phyloP scores from a whole-genome alignment of 768 basidiomycete genomes.

The Daedaleopsis sinensis region DNA sequence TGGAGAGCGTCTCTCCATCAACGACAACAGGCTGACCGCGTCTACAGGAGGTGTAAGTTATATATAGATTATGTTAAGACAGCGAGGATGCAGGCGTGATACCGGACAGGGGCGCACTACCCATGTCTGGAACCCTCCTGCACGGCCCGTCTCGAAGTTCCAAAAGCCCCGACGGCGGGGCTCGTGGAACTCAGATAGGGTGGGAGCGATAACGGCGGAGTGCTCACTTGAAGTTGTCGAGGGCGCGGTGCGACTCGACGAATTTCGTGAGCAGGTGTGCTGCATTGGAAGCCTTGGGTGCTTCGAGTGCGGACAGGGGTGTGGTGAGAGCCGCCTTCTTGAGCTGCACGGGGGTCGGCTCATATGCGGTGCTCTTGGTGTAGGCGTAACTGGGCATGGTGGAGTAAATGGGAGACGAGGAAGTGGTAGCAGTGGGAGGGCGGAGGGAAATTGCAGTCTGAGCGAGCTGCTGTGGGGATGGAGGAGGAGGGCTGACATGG shows the following conservation, averaged over 20 bases:
- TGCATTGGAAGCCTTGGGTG: slow-evolving; percentile 6
- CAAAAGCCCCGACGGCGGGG: background rate
- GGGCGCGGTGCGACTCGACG: slow-evolving; percentile 59
- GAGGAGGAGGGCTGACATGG: slow-evolving; percentile 7
- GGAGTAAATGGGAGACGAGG: background rate
- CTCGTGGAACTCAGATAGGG: background rate
- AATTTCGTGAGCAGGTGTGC: slow-evolving; percentile 55
- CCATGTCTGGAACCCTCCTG: too few relatives aligned
- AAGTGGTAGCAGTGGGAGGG: slow-evolving; percentile 6
- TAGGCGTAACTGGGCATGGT: slow-evolving; percentile 17
- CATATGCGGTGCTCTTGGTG: slow-evolving; percentile 18
- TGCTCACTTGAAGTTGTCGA: slow-evolving; percentile 64
- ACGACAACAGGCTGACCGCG: slow-evolving; percentile 63
- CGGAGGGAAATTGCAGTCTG: slow-evolving; percentile 9
- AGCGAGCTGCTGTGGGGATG: slow-evolving; percentile 18
- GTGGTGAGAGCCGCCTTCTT: slow-evolving; percentile 9
- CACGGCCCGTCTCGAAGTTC: background rate
- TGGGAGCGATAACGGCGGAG: background rate
- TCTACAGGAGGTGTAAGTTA: slow-evolving; percentile 37
- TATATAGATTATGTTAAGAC: too few relatives aligned
- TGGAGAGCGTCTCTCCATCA: slow-evolving; percentile 71
- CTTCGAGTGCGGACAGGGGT: background rate
- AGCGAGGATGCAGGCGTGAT: background rate
- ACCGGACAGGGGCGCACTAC: too few relatives aligned
- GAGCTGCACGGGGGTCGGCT: slow-evolving; percentile 8